These are phyloP conservation scores for Sporothrix mexicana DNA, from an alignment of 2,329 filamentous ascomycete genomes.

Conservation along the genomic window DNA sequence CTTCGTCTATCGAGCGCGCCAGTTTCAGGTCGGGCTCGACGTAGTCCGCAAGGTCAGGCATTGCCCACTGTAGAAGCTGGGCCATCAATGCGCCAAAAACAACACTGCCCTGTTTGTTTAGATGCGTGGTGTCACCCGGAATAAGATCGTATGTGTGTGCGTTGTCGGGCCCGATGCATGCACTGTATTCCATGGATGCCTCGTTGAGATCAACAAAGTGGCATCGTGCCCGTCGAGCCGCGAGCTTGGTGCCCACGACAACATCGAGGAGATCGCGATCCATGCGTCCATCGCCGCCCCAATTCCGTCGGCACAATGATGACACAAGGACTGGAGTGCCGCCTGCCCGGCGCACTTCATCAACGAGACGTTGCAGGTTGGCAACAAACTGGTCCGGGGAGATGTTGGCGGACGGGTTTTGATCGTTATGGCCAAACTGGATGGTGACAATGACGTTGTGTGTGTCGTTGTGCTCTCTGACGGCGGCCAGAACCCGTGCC, in stretches of 20 bases:
- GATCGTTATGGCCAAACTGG: background rate
- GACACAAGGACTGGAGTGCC: background rate
- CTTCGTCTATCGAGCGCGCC: background rate
- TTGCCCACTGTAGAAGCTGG: background rate
- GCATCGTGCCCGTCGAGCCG: background rate
- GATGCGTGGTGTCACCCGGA: background rate
- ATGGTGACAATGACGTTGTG: slow-evolving; percentile 1
- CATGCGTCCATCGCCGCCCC: background rate
- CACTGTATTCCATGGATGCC: background rate
- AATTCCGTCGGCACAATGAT: background rate
- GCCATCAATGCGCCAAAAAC: background rate
- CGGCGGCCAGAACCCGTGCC: background rate
- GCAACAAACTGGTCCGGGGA: background rate
- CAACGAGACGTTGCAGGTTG: background rate
- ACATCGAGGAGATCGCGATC: background rate
- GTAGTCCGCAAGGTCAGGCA: background rate
- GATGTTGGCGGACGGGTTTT: background rate
- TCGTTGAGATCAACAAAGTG: background rate
- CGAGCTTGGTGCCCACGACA: background rate
- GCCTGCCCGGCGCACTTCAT: background rate
- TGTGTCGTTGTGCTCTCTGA: background rate
- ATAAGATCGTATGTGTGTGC: background rate
- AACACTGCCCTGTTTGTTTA: background rate
- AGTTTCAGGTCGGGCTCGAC: background rate
- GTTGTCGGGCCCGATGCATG: background rate